Conservation (phyloP, 169 alveolate species). For the Cryptosporidium tyzzeri region DNA sequence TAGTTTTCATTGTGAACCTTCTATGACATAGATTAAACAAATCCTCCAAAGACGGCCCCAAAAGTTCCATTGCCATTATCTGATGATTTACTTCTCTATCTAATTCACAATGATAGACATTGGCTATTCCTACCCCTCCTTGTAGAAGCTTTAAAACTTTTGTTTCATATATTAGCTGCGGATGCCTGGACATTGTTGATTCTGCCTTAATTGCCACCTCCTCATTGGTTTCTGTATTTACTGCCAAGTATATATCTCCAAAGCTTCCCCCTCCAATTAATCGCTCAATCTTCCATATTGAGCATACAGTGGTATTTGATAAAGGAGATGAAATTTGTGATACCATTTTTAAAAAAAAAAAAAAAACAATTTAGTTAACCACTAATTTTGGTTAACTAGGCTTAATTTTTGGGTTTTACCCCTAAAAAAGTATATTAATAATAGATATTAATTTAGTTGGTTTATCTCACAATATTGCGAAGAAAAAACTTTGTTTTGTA, state of each 20-base stretch:
- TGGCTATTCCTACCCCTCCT: constrained; percentile 72
- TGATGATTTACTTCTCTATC: constrained; percentile 78
- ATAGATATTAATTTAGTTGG: neutral
- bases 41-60: constrained; percentile 88
- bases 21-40: constrained; percentile 71
- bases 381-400: neutral
- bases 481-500: neutral
- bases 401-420: constrained; percentile 1
- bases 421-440: neutral
- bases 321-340: constrained; percentile 73
- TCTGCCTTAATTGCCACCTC: constrained; percentile 85
- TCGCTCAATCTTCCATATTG: constrained; percentile 77
- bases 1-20: constrained; percentile 49
- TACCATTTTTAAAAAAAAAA: constrained; percentile 22
- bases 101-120: constrained; percentile 75
- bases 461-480: neutral
- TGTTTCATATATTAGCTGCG: constrained; percentile 81
- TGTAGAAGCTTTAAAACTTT: constrained; percentile 77
- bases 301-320: constrained; percentile 77
- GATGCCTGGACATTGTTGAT: constrained; percentile 85
- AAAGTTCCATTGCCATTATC: constrained; percentile 86
- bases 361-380: neutral
- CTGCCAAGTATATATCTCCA: constrained; percentile 84
- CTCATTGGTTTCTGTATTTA: constrained; percentile 81
- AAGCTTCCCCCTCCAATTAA: constrained; percentile 84